A percentile compares a stretch with the other conserved stretches of the same genome.
Evolutionary conservation across 2,329 filamentous ascomycete species (phyloP).

Genomic region (Pestalotiopsis fici): DNA sequence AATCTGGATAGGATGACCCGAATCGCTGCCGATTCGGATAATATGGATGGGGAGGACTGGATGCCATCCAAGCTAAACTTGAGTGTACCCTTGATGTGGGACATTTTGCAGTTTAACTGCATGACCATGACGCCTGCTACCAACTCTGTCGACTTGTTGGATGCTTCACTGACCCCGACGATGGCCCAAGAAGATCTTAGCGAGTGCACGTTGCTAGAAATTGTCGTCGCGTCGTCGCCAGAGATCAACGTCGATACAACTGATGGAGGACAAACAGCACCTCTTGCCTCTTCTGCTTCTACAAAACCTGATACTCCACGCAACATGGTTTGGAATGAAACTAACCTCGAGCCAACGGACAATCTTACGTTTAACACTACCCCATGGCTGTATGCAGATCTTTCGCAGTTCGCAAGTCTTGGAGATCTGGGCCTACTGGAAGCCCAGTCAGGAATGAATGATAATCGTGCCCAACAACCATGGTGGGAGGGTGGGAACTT

Average conservation of each 20-base stretch:
- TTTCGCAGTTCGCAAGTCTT: constrained; percentile 38
- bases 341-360: constrained; percentile 32
- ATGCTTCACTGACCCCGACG: constrained; percentile 39
- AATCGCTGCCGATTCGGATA: constrained; percentile 49
- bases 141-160: constrained; percentile 39
- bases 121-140: constrained; percentile 35
- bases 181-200: constrained; percentile 29
- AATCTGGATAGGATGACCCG: constrained; percentile 49
- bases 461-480: constrained; percentile 12
- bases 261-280: constrained; percentile 51
- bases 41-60: constrained; percentile 50
- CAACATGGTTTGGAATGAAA: constrained; percentile 26
- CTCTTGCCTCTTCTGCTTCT: constrained; percentile 35
- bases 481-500: constrained; percentile 43
- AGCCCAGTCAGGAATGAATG: constrained; percentile 22
- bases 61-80: constrained; percentile 54
- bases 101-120: constrained; percentile 49
- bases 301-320: constrained; percentile 23
- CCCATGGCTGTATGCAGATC: constrained; percentile 44
- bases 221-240: constrained; percentile 51
- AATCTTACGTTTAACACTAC: constrained; percentile 41
- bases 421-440: constrained; percentile 35
- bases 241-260: constrained; percentile 52
- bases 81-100: constrained; percentile 54
- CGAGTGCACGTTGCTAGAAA: constrained; percentile 43